Percentiles rank a stretch among this genome's conserved stretches.
Conservation (phyloP, 2,329 filamentous ascomycete genomes). For the Lecanicillium sp. region DNA sequence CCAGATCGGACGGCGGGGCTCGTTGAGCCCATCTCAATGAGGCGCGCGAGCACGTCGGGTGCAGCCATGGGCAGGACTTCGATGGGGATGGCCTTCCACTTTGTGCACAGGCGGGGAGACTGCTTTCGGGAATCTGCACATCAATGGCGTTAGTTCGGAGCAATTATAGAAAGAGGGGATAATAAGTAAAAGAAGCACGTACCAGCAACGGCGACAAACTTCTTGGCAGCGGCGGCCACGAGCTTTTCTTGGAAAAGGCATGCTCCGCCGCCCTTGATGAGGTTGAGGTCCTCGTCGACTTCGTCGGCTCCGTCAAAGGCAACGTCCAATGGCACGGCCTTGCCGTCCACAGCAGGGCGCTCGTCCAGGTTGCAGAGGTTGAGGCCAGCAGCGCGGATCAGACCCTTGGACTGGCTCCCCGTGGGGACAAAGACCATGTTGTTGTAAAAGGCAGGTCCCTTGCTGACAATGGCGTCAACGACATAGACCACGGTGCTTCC, state of each 20-base stretch:
- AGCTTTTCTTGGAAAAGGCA: constrained; percentile 98
- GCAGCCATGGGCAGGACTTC: constrained; percentile 86
- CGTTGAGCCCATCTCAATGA: constrained; percentile 65
- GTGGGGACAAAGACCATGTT: constrained; percentile 85
- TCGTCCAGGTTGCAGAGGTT: constrained; percentile 71
- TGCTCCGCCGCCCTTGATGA: constrained; percentile 96
- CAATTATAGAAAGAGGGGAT: neutral
- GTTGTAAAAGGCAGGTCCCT: constrained; percentile 44
- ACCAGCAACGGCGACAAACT: constrained; percentile 84
- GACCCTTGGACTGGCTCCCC: constrained; percentile 80
- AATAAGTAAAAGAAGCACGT: constrained; percentile 19
- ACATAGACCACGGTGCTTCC: constrained; percentile 79
- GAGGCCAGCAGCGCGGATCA: constrained; percentile 74
- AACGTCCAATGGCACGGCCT: constrained; percentile 62
- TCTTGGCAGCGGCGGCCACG: constrained; percentile 74
- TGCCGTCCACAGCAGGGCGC: constrained; percentile 43
- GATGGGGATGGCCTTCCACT: constrained; percentile 83
- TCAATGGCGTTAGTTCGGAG: no score
- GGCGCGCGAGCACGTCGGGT: constrained; percentile 64
- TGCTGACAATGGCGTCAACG: constrained; percentile 67
- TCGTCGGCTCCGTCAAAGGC: constrained; percentile 97
- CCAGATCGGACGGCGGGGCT: constrained; percentile 66
- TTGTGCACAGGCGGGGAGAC: constrained; percentile 62
- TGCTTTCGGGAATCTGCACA: constrained; percentile 81
- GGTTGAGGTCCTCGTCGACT: constrained; percentile 88